Percentiles rank a stretch among this genome's conserved stretches.
These are phyloP conservation scores for Rehmannia glutinosa DNA, from an alignment of 257 asterid species.

Conservation along the genomic window DNA sequence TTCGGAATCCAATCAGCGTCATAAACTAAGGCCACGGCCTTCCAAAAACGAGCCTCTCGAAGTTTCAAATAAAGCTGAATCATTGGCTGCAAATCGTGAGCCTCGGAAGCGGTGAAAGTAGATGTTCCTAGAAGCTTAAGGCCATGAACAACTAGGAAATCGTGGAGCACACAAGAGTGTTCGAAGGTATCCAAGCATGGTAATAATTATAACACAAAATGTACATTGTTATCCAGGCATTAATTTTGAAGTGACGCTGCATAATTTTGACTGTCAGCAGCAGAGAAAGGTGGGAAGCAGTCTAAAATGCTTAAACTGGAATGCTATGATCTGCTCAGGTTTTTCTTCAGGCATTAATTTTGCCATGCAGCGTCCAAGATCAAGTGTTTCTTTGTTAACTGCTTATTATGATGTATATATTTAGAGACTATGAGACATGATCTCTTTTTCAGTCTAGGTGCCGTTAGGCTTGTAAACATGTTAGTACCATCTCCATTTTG, in stretches of 20 bases:
- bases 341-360: not conserved
- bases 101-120: not conserved
- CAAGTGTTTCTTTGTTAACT: not conserved
- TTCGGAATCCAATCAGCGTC: not conserved
- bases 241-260: constrained; percentile 3
- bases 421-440: no score
- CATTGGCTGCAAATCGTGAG: not conserved
- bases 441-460: no score
- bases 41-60: constrained; percentile 7
- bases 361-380: not conserved
- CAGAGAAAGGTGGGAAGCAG: no score
- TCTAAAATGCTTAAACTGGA: not conserved
- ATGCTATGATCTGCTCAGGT: not conserved
- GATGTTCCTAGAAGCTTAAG: constrained; percentile 16
- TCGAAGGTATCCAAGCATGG: constrained; percentile 1
- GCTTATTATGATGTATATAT: no score
- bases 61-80: not conserved
- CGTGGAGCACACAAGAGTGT: not conserved
- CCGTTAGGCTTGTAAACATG: not conserved
- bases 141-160: not conserved
- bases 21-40: constrained; percentile 12
- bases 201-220: not conserved
- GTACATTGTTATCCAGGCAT: no score
- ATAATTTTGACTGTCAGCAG: not conserved
- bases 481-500: not conserved